A percentile compares a stretch with the other conserved stretches of the same genome.
Evolutionary conservation across 352 stramenopile species (phyloP).

Genomic region (Phytopythium kandeliae): DNA sequence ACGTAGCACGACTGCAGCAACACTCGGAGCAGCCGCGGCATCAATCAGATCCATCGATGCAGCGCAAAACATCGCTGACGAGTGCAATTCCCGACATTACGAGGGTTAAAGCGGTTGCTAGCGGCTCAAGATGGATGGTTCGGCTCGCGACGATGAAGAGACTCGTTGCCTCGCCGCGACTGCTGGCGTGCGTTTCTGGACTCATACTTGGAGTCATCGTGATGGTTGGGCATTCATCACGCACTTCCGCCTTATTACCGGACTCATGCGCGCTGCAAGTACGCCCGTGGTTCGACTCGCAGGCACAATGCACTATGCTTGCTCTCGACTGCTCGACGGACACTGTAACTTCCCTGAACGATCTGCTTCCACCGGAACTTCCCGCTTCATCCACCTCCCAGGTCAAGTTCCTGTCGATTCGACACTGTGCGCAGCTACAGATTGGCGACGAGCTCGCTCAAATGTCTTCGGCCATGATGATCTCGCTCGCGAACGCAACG

Average conservation of each 20-base stretch:
- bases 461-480: neutral
- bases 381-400: neutral
- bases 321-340: neutral
- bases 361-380: neutral
- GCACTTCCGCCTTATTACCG: neutral
- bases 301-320: neutral
- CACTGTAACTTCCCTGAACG: neutral
- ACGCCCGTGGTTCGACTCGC: neutral
- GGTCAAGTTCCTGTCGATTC: slow-evolving; percentile 4
- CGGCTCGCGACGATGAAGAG: neutral
- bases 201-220: slow-evolving; percentile 1
- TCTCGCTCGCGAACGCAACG: neutral
- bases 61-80: slow-evolving; percentile 1
- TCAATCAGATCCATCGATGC: neutral
- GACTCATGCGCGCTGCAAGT: neutral
- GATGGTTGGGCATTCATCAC: neutral
- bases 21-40: neutral
- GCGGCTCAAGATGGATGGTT: neutral
- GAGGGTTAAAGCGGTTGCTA: neutral
- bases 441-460: neutral
- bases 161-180: neutral
- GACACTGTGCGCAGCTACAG: neutral
- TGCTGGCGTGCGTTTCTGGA: neutral
- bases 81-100: neutral
- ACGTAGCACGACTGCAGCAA: neutral